Conservation (phyloP, 805 yeast species). For the Candida boidinii region DNA sequence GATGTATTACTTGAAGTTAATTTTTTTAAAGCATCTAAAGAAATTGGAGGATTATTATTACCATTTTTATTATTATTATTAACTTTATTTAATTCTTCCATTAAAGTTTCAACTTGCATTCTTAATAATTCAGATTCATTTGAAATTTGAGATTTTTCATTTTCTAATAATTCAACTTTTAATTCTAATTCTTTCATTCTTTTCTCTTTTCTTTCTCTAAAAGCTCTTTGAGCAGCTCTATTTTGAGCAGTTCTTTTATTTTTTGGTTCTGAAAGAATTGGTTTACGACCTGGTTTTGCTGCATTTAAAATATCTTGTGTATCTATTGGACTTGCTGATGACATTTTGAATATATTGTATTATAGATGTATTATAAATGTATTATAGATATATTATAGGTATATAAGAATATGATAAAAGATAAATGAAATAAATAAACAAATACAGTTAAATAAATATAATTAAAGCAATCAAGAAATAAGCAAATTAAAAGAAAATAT, state of each 20-base stretch:
- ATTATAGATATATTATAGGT: no score
- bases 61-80: constrained; percentile 6
- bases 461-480: no score
- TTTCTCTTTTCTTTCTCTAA: constrained; percentile 85
- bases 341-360: no score
- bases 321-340: no score
- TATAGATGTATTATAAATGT: no score
- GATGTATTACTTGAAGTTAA: not conserved
- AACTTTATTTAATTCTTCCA: constrained; percentile 45
- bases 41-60: not conserved
- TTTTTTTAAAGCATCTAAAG: no score
- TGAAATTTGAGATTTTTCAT: constrained; percentile 55
- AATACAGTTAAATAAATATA: no score
- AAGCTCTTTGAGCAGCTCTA: constrained; percentile 97
- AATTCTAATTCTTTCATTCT: constrained; percentile 81
- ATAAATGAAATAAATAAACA: no score
- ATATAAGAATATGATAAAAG: no score
- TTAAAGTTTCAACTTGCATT: constrained; percentile 66
- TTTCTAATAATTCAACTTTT: constrained; percentile 65
- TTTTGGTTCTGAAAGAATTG: constrained; percentile 62
- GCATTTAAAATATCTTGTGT: not conserved
- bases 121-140: constrained; percentile 69
- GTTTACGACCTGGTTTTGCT: constrained; percentile 73
- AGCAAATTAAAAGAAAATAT: no score
- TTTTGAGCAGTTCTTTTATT: constrained; percentile 93